Base-by-base conservation (phyloP, 2,329 filamentous ascomycete species). In the Neopestalotiopsis clavispora region DNA sequence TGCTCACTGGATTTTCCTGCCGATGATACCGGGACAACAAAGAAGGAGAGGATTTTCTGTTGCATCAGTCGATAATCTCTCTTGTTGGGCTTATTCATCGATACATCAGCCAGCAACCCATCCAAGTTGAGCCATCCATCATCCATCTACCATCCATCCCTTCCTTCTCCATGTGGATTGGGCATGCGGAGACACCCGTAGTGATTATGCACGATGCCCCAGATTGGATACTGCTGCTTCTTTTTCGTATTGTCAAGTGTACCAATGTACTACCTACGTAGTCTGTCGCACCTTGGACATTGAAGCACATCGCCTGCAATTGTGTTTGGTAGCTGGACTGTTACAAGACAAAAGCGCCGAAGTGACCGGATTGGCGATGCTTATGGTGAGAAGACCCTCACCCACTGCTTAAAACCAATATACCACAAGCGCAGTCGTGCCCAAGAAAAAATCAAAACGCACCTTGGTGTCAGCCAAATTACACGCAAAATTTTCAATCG, bases 391-490 rank as follows among this genome's bases (percentile, higher is more conserved):
- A 20, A 52, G n/a, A 52, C 45, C 45, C 45, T 17, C n/a, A 9
- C 14, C 45, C 45, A 52, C 20, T 10, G 23, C 4, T 52, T 38
- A 38, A 3, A 38, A 38, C 10, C 34, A 20, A 17, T 52, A 17
- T 10, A 28, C 23, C 23, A 28, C 17, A 52, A 9, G 17, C 45
- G 10, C 6, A 52, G 45, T 52, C 45, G 45, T 52, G 45, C 45
- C 45, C 23, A 4, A 28, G 23, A 28, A 28, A 28, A 52, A 20
- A 20, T n/a, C 9, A 14, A 52, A 52, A 52, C 45, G n/a, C 20
- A n/a, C 45, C n/a, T 52, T 52, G 45, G n/a, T 52, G 45, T 52
- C 45, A 52, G 17, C 45, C 45, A 52, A 52, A 52, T 52, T 52
- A 20, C 45, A 52, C 10, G 10, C 17, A 52, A 52, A 52, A 12